Conservation (phyloP, 2,329 filamentous ascomycete genomes). For the Aspergillus pseudonomiae region DNA sequence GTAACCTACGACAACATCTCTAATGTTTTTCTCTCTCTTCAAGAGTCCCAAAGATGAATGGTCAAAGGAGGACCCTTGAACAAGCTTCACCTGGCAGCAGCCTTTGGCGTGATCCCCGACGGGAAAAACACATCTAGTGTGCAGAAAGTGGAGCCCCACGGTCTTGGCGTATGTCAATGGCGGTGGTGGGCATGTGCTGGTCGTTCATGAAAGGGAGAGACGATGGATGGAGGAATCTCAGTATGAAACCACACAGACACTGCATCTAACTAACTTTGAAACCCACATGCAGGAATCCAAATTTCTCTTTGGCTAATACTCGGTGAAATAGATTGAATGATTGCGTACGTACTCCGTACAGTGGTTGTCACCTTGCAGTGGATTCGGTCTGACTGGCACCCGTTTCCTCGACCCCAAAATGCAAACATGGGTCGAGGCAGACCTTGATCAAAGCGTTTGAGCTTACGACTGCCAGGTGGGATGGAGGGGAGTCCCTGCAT, state of each 20-base stretch:
- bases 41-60: slow-evolving; percentile 16
- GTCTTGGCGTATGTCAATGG: slow-evolving; percentile 32
- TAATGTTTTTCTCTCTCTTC: neutral
- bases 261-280: neutral
- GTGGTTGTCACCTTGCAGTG: neutral
- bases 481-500: slow-evolving; percentile 10
- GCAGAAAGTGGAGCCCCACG: slow-evolving; percentile 26
- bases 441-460: slow-evolving; percentile 1
- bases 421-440: neutral
- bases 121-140: slow-evolving; percentile 23
- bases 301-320: neutral
- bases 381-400: neutral
- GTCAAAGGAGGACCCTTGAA: slow-evolving; percentile 13
- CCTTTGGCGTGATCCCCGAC: slow-evolving; percentile 11
- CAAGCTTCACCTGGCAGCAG: slow-evolving; percentile 23
- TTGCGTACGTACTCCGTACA: slow-evolving; percentile 1
- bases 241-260: neutral
- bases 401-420: neutral
- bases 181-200: slow-evolving; percentile 23
- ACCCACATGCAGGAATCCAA: neutral
- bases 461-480: slow-evolving; percentile 5
- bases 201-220: neutral
- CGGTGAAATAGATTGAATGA: neutral
- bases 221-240: neutral
- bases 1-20: neutral